Evolutionary conservation across 768 basidiomycete genomes (phyloP), one percentile per base, ranked within the genome.

Genomic region (Ramaria sp.): DNA sequence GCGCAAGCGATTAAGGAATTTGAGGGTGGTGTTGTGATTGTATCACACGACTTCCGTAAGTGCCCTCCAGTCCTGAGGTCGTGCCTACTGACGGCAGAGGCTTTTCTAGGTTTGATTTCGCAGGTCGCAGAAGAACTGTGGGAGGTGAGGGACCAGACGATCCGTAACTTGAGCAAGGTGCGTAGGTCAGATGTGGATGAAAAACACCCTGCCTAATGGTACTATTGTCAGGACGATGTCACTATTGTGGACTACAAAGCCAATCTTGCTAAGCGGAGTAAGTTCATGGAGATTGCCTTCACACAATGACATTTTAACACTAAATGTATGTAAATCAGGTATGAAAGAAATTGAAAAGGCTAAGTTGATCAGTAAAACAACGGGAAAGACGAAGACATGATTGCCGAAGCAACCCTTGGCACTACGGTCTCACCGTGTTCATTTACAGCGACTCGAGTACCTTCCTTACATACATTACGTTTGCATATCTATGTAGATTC

Each of bases 71-170:
- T 42, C 43, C 59, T 6, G 9, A 17, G 10, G 42, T 42, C n/a
- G 20, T 43, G 4, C 7, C 51, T 42, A 42, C 41, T 51, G 2
- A 30, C 48, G n/a, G n/a, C 20, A 27, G 30, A 27, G 24, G 22
- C 31, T 5, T 11, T 3, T 34, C 9, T 63, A 91, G 88, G 89
- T 65, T 83, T 98, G 62, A 97, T 98, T 71, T 88, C 87, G 51
- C 94, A 98, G 74, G 95, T 99, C 38, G 96, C 95, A 39, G 90
- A 98, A 68, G 95, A 98, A 70, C 83, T 99, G 7, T 99, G 96
- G 96, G 96, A 99, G 70, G 96, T 99, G 54, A 91, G 91, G 67
- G 80, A 92, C 69, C 86, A 86, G 72, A 91, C 89, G 67, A 92
- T 99, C 69, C 79, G 79, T 70, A 96, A 97, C 72, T 72, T 99